Evolutionary conservation across 345 rosid genomes (phyloP).

Genomic region (Geranium brycei): DNA sequence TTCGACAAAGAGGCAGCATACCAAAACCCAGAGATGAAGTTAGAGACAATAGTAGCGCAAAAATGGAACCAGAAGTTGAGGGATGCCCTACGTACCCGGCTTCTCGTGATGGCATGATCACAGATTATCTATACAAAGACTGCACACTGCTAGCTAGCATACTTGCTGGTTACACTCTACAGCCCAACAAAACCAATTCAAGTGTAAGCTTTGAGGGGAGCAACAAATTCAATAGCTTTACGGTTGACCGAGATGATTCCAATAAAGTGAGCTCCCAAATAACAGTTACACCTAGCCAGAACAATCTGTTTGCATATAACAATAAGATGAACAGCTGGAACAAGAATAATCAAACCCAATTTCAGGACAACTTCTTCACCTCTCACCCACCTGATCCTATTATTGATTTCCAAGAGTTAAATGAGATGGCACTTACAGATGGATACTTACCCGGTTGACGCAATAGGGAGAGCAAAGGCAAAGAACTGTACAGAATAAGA

Average conservation of each 20-base stretch:
- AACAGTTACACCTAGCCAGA: slow-evolving; percentile 11
- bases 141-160: slow-evolving; percentile 19
- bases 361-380: slow-evolving; percentile 10
- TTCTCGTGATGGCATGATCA: slow-evolving; percentile 15
- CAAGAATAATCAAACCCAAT: slow-evolving; percentile 11
- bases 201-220: slow-evolving; percentile 11
- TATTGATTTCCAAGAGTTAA: slow-evolving; percentile 13
- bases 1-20: slow-evolving; percentile 21
- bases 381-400: slow-evolving; percentile 10
- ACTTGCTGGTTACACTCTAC: slow-evolving; percentile 16
- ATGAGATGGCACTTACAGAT: slow-evolving; percentile 13
- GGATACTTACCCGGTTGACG: slow-evolving; percentile 5
- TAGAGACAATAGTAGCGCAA: not conserved
- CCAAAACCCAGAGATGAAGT: not conserved
- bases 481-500: not conserved
- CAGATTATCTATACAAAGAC: slow-evolving; percentile 21
- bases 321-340: slow-evolving; percentile 5
- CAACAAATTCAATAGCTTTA: slow-evolving; percentile 8
- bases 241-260: slow-evolving; percentile 1
- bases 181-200: slow-evolving; percentile 15
- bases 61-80: not conserved
- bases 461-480: not conserved
- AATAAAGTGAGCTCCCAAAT: slow-evolving; percentile 8
- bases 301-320: slow-evolving; percentile 7
- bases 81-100: not conserved